phyloP scores from a whole-genome alignment of 768 basidiomycete species.

The Holtermanniella nyarrowii region DNA sequence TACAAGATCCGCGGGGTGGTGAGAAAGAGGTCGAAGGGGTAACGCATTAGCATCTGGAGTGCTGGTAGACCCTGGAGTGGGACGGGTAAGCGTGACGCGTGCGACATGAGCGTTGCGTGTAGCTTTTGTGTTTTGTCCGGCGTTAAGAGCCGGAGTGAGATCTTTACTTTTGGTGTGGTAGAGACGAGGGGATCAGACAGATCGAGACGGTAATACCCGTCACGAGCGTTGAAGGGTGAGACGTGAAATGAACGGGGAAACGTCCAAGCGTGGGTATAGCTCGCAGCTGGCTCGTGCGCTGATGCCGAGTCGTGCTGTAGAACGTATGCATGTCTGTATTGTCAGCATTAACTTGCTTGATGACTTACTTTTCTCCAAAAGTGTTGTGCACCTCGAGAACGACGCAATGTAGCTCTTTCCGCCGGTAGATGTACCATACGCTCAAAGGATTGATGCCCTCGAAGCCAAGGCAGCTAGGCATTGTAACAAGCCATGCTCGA shows the following conservation, averaged over 20 bases:
- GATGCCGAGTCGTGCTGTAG: constrained; percentile 7
- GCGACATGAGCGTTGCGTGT: constrained; percentile 47
- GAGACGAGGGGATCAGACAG: constrained; percentile 47
- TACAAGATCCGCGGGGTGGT: constrained; percentile 55
- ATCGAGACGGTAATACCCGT: constrained; percentile 55
- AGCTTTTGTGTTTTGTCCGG: constrained; percentile 46
- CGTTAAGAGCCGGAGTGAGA: constrained; percentile 33
- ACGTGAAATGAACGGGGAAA: constrained; percentile 62
- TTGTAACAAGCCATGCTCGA: constrained; percentile 63
- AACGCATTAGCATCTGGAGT: constrained; percentile 42
- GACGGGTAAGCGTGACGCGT: constrained; percentile 44
- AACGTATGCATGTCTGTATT: constrained; percentile 20
- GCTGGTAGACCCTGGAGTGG: constrained; percentile 19
- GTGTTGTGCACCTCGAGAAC: constrained; percentile 67
- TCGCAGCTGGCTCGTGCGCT: constrained; percentile 3
- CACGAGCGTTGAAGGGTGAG: constrained; percentile 64
- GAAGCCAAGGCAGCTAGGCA: constrained; percentile 57
- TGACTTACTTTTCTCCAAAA: constrained; percentile 52
- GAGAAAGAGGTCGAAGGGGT: constrained; percentile 51
- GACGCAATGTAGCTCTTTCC: constrained; percentile 22
- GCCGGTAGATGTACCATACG: constrained; percentile 55
- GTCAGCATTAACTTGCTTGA: neutral
- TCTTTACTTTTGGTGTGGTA: constrained; percentile 9
- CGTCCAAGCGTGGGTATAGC: constrained; percentile 46
- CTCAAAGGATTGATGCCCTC: constrained; percentile 64